Evolutionary conservation across 2,329 filamentous ascomycete species (phyloP), one percentile per base, ranked within the genome.

Genomic region (Microcyclosporella mali): DNA sequence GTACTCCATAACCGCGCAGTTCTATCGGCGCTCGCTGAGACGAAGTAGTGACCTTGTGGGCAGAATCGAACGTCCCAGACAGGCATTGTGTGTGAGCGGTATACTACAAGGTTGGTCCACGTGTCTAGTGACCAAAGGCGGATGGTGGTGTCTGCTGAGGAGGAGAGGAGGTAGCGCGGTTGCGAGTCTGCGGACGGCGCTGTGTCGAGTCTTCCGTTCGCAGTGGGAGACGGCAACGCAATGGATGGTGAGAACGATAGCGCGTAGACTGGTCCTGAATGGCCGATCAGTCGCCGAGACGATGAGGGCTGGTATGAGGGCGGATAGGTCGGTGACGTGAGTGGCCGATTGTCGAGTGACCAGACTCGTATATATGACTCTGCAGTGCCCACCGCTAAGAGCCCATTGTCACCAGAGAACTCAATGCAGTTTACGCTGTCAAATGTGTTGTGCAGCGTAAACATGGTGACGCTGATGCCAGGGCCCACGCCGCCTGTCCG

Each of bases 351-450:
- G 57, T 95, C 86, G 31, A 97, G 72, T 30, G 85, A 85, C 88
- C 90, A 98, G 10, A 98, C 79, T 12, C 90, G 85, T 56, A 98
- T 94, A 62, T 95, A 97, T 0, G 90, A 97, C 61, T 97, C 89
- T 41, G 84, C 82, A 36, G 89, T 95, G 19, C 92, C 94, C 16
- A 82, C 85, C 17, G 92, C 92, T 29, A 92, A 86, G 19, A 97
- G 77, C 52, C 82, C 77, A 50, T 87, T 84, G 61, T 98, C 92
- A 41, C 90, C 85, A 1, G 90, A 95, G 60, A 98, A 95, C 58
- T 97, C 90, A 62, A 97, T 80, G 60, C 86, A 94, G n/a, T 87
- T 88, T 46, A 95, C 78, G 43, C 86, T 85, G 65, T 94, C 88
- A 50, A 88, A 82, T 0, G 87, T 94, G 65, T 98, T 98, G 71